Evolutionary conservation across 441 rosid genomes (phyloP).

Genomic region (California macrophylla): DNA sequence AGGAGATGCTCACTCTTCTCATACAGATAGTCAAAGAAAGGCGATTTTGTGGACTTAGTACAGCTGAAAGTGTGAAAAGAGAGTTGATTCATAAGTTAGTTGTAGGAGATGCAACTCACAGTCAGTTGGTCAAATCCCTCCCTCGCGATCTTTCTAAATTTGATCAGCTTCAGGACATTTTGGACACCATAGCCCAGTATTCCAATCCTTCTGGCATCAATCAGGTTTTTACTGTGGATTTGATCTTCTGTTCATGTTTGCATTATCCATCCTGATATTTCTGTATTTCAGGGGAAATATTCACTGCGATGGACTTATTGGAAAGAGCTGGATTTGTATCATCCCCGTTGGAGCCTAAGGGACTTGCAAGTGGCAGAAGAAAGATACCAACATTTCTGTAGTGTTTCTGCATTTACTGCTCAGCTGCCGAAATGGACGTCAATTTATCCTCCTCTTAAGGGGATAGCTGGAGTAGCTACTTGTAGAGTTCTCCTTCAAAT

Average conservation of each 20-base stretch:
- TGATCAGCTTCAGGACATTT: constrained; percentile 65
- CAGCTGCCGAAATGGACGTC: constrained; percentile 86
- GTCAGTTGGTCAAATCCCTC: constrained; percentile 79
- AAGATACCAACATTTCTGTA: constrained; percentile 67
- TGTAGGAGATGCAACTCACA: constrained; percentile 82
- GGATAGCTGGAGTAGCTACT: constrained; percentile 64
- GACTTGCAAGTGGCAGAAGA: constrained; percentile 95
- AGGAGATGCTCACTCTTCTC: constrained; percentile 82
- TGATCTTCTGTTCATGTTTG: constrained; percentile 15
- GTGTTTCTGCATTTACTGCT: constrained; percentile 61
- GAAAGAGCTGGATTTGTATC: constrained; percentile 93
- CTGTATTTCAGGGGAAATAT: constrained; percentile 64
- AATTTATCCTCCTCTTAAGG: constrained; percentile 67
- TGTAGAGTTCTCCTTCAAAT: constrained; percentile 60
- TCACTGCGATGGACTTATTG: constrained; percentile 65
- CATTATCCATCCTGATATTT: constrained; percentile 17
- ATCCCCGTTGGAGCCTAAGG: constrained; percentile 85
- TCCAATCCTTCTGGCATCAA: constrained; percentile 81
- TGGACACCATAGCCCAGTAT: constrained; percentile 62
- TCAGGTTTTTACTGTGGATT: constrained; percentile 55
- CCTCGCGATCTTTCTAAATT: constrained; percentile 80
- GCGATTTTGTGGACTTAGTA: constrained; percentile 68
- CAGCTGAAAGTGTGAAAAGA: constrained; percentile 75
- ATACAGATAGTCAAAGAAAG: constrained; percentile 91
- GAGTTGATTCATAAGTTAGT: constrained; percentile 80